Evolutionary conservation across 345 rosid genomes (phyloP).

Genomic region (Salix purpurea): DNA sequence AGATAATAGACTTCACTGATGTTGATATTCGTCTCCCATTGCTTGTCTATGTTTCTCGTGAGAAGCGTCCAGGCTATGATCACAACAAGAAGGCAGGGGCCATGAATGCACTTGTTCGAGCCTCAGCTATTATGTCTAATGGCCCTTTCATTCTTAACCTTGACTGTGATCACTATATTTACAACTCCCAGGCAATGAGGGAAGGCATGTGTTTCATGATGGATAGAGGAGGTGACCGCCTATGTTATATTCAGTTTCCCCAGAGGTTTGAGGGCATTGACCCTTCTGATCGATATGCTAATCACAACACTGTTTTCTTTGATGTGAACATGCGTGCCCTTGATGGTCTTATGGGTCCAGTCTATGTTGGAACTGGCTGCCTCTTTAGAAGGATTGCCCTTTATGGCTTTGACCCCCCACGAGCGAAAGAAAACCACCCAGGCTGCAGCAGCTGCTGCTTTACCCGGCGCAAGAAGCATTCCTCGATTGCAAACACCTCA

Average conservation of each 20-base stretch:
- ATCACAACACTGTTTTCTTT: slow-evolving; percentile 96
- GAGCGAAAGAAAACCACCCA: slow-evolving; percentile 56
- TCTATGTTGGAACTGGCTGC: slow-evolving; percentile 96
- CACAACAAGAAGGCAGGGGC: slow-evolving; percentile 99
- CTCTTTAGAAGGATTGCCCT: slow-evolving; percentile 89
- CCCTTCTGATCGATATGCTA: slow-evolving; percentile 96
- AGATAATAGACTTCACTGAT: slow-evolving; percentile 63
- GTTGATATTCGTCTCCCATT: slow-evolving; percentile 93
- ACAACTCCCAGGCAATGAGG: slow-evolving; percentile 87
- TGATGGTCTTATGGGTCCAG: slow-evolving; percentile 97
- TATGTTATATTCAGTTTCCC: slow-evolving; percentile 95
- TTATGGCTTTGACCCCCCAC: slow-evolving; percentile 91
- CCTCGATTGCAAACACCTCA: slow-evolving; percentile 36
- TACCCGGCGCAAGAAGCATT: slow-evolving; percentile 51
- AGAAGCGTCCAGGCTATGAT: slow-evolving; percentile 97
- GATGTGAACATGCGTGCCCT: slow-evolving; percentile 99
- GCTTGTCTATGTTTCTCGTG: slow-evolving; percentile 97
- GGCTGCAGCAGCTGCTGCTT: slow-evolving; percentile 77
- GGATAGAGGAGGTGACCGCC: slow-evolving; percentile 95
- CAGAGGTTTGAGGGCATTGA: slow-evolving; percentile 98
- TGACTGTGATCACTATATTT: slow-evolving; percentile 96
- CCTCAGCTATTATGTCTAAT: slow-evolving; percentile 96
- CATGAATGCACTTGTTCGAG: slow-evolving; percentile 96
- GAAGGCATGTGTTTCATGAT: slow-evolving; percentile 99
- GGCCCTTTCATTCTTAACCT: slow-evolving; percentile 97